These are phyloP conservation scores for Grifola frondosa DNA, from an alignment of 1,284 basidiomycete species.

Conservation along the genomic window DNA sequence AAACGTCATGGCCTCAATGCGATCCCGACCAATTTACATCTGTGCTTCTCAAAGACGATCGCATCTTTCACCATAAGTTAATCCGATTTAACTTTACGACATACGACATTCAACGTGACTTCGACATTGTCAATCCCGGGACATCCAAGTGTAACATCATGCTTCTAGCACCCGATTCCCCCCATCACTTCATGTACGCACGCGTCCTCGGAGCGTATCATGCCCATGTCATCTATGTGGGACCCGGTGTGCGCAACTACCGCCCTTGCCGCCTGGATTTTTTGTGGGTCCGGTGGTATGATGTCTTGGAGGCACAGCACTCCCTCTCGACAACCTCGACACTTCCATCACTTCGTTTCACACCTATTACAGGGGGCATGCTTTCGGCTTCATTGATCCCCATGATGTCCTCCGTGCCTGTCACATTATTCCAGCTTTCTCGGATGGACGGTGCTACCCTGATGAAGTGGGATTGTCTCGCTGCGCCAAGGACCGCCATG, in stretches of 20 bases:
- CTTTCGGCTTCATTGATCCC: constrained; percentile 8
- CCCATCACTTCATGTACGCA: constrained; percentile 15
- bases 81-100: not conserved
- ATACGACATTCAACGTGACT: not conserved
- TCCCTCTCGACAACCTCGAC: not conserved
- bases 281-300: constrained; percentile 8
- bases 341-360: not conserved
- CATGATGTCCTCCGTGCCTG: constrained; percentile 3
- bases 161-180: not conserved
- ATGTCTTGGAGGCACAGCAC: not conserved
- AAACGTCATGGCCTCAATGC: too few species aligned
- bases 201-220: constrained; percentile 2
- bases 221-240: constrained; percentile 7
- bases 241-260: constrained; percentile 6
- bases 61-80: not conserved
- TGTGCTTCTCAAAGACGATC: not conserved
- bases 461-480: not conserved
- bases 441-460: not conserved
- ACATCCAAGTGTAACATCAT: not conserved
- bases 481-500: not conserved
- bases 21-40: too few species aligned
- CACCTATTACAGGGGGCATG: not conserved
- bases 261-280: not conserved
- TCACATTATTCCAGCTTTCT: constrained; percentile 2
- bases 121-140: constrained; percentile 1